Base-by-base conservation (phyloP, 768 basidiomycete genomes). In the Tricholoma flavovirens region DNA sequence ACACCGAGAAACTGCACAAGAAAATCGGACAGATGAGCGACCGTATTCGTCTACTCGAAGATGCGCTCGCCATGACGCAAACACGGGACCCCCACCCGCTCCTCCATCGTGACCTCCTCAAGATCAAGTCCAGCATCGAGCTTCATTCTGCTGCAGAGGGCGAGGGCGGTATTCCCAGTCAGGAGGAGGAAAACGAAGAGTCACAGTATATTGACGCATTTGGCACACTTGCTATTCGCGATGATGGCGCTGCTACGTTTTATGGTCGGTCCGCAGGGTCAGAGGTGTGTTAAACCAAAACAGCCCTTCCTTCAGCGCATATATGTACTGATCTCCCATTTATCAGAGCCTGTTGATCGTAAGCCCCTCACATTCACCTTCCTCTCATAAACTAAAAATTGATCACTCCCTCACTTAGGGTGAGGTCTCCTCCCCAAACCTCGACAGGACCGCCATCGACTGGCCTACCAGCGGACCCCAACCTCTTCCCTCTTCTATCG, bases 231-330 rank as follows among this genome's bases (percentile, higher is more conserved):
- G 86, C 86, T 0, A 79, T 88, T 57, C 75, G 82, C 26, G 83
- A 87, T 42, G 85, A 86, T 60, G 86, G 86, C 17, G 84, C 81
- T 4, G 78, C 83, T 3, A 87, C 84, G 3, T 88, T 88, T 60
- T 87, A 84, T 63, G 86, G 86, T 17, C 76, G 83, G n/a, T 84
- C 84, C 49, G 86, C 85, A 29, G 86, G 86, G 7, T 80, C 81
- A 50, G 88, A 90, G 75, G 87, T 87, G 56, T 49, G 83, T 71
- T 1, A 17, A 19, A 24, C 43, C 43, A 10, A 21, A 17, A 29
- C 32, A 21, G 4, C 35, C 49, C 8, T 53, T 56, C 10, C 10
- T 22, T 21, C 21, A 43, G 12, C 43, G n/a, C 17, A 11, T 7
- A 9, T 45, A 45, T 14, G 3, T 9, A 35, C 29, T 59, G 10